These are phyloP conservation scores for Aspergillus campestris DNA, from an alignment of 495 filamentous ascomycete species.

Conservation along the genomic window DNA sequence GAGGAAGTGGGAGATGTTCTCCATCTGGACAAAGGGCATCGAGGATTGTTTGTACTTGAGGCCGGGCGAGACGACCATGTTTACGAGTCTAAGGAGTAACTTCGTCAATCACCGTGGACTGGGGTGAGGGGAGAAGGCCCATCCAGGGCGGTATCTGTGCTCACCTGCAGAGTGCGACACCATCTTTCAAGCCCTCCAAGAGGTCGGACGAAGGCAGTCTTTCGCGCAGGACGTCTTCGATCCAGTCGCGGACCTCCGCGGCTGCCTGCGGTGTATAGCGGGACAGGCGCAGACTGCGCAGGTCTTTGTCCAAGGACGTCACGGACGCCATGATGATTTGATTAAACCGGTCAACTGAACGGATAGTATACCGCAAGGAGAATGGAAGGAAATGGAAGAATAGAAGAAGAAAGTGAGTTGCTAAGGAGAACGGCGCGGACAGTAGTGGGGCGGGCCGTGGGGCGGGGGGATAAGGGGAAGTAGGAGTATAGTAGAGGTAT, in stretches of 20 bases:
- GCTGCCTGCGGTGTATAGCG: slow-evolving; percentile 92
- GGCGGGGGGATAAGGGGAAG: too few relatives aligned
- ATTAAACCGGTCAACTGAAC: not conserved
- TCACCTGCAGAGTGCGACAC: slow-evolving; percentile 85
- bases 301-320: slow-evolving; percentile 85
- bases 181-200: slow-evolving; percentile 80
- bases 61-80: slow-evolving; percentile 69
- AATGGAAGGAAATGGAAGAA: not conserved
- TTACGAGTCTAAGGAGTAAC: slow-evolving; percentile 58
- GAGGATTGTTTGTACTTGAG: slow-evolving; percentile 70
- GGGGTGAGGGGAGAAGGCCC: not conserved
- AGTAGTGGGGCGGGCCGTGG: too few relatives aligned
- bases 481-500: slow-evolving; percentile 3
- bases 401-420: not conserved
- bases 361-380: not conserved
- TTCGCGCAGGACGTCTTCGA: slow-evolving; percentile 72
- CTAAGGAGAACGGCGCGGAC: not conserved
- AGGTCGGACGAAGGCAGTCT: slow-evolving; percentile 65
- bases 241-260: slow-evolving; percentile 78
- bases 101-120: slow-evolving; percentile 2
- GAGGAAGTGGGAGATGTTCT: slow-evolving; percentile 97
- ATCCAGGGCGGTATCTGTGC: slow-evolving; percentile 5
- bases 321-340: slow-evolving; percentile 75
- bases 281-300: slow-evolving; percentile 84
- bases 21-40: slow-evolving; percentile 99